phyloP scores from a whole-genome alignment of 2,329 filamentous ascomycete genomes.

The Fusarium denticulatum region DNA sequence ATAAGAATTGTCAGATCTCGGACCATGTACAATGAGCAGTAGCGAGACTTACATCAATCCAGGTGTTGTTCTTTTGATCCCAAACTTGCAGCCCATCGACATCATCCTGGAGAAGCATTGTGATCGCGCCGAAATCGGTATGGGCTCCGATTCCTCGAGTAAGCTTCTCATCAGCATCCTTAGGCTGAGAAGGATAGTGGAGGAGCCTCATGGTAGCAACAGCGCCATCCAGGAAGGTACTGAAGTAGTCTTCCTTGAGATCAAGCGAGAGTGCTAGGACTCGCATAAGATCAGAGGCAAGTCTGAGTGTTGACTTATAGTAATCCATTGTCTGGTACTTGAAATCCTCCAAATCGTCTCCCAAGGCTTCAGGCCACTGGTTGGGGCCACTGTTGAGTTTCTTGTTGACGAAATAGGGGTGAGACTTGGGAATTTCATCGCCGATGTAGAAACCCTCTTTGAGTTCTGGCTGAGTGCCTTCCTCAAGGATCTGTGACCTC shows the following conservation, averaged over 20 bases:
- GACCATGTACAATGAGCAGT: rapidly evolving
- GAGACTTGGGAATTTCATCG: constrained; percentile 51
- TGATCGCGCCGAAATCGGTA: constrained; percentile 66
- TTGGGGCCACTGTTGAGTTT: constrained; percentile 56
- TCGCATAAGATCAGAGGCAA: constrained; percentile 54
- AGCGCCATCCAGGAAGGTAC: not conserved
- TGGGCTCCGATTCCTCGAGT: constrained; percentile 58
- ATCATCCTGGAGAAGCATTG: constrained; percentile 63
- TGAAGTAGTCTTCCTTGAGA: constrained; percentile 1
- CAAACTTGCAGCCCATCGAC: constrained; percentile 63
- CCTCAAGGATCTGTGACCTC: constrained; percentile 56
- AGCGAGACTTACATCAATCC: constrained; percentile 49
- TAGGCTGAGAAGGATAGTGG: constrained; percentile 58
- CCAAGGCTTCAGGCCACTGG: constrained; percentile 54
- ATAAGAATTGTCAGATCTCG: not conserved
- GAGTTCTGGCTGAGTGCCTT: constrained; percentile 56
- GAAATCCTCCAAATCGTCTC: constrained; percentile 51
- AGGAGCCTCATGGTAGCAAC: constrained; percentile 46
- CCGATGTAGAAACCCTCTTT: constrained; percentile 55
- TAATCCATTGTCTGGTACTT: constrained; percentile 52
- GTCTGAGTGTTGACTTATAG: constrained; percentile 50
- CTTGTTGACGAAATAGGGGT: constrained; percentile 54
- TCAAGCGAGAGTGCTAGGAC: constrained; percentile 49
- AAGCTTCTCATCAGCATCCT: constrained; percentile 47
- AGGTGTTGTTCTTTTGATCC: constrained; percentile 54